Base-by-base conservation (phyloP, 306 rosid genomes). In the Macrotyloma uniflorum region DNA sequence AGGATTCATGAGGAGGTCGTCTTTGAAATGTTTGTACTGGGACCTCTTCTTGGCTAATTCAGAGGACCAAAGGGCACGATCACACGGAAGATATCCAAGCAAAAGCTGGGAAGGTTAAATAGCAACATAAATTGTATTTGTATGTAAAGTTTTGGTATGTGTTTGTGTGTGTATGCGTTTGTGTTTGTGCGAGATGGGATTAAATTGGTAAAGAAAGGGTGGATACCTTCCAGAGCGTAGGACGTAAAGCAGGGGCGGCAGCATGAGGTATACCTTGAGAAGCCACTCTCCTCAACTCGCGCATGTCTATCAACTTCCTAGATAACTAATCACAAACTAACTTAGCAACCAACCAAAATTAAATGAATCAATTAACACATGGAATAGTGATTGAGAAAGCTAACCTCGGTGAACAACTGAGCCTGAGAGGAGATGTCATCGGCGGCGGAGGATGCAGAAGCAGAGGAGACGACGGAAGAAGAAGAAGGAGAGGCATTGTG, bases 21-120 rank as follows among this genome's bases (percentile, higher is more conserved):
- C 92, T 83, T 89, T 94, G 85, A 94, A 94, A 80, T 93, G 91
- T 76, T 88, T 92, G 86, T 92, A 94, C 80, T 94, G 98, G 6
- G 93, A 90, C 91, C 98, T 84, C 86, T 92, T 94, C 75, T 94
- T 92, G 10, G 91, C 86, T 66, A 94, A 82, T 85, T 94, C 98
- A 46, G 95, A 77, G 1, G 90, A 49, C 98, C 97, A 94, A 72
- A 92, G 92, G 55, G 86, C 76, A 43, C 89, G 97, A 87, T 94
- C 97, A 0, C 81, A 83, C 1, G 97, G 97, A 74, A 94, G 87
- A 88, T 90, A 94, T 33, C 95, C 93, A 46, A 94, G 88, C 70
- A 94, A 90, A 68, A 94, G 91, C 98, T 94, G 89, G 71, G 36
- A 10, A 77, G 55, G 32, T n/a, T 8, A 15, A 53, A 67, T 53